Conservation (phyloP, 2,329 filamentous ascomycete genomes). For the Pseudogymnoascus sp. region DNA sequence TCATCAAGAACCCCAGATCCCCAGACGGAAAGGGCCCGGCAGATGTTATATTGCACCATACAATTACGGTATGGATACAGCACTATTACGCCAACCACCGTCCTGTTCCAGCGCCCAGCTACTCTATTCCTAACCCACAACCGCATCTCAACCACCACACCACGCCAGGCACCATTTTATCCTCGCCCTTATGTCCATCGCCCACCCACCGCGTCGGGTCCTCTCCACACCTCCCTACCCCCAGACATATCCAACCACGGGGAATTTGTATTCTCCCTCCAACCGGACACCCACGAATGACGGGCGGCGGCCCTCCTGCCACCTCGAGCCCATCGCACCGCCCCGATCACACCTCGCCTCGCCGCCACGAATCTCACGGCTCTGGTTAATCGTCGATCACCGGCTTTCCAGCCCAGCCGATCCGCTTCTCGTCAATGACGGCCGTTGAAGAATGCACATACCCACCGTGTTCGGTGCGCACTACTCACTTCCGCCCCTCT, state of each 20-base stretch:
- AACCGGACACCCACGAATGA: neutral
- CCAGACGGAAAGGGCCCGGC: neutral
- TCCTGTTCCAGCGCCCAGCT: neutral
- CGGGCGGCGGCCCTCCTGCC: neutral
- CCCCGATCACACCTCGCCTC: neutral
- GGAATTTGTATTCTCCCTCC: neutral
- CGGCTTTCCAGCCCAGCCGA: neutral
- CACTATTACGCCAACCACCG: neutral
- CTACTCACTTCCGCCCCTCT: neutral
- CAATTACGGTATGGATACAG: neutral
- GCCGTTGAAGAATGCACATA: neutral
- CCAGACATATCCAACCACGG: neutral
- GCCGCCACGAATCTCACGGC: neutral
- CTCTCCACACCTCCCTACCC: neutral
- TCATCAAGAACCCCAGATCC: neutral
- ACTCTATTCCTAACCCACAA: neutral
- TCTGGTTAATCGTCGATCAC: neutral
- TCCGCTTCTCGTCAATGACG: neutral
- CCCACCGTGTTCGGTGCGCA: neutral
- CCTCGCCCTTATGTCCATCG: neutral
- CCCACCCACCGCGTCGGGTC: neutral
- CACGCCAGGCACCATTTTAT: neutral
- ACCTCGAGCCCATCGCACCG: neutral
- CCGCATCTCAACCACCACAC: neutral
- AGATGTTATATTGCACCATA: neutral